A percentile compares a stretch with the other conserved stretches of the same genome.
These are phyloP conservation scores for Neopestalotiopsis sp. DNA, from an alignment of 2,329 filamentous ascomycete species.

Conservation along the genomic window DNA sequence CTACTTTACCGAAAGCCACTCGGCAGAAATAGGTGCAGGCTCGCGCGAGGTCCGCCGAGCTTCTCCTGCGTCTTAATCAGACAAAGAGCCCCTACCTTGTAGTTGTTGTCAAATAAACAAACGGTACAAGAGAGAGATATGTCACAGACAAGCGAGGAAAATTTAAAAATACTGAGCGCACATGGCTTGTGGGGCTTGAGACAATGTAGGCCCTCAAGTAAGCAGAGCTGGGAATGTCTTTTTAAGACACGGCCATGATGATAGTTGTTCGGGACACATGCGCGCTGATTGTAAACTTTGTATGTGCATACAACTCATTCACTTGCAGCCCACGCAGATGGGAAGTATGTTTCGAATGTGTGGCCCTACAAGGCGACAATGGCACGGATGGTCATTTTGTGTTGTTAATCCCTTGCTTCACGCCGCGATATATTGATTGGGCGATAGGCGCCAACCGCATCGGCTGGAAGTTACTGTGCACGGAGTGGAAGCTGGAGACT, in stretches of 20 bases:
- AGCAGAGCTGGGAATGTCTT: not conserved
- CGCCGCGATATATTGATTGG: not conserved
- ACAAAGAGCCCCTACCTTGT: not conserved
- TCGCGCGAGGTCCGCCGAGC: not conserved
- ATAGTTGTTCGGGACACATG: not conserved
- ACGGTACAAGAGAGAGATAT: too few species aligned
- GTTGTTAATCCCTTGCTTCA: not conserved
- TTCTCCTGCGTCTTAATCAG: not conserved
- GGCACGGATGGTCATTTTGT: not conserved
- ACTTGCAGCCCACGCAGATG: not conserved
- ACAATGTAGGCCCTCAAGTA: not conserved
- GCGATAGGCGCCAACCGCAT: not conserved
- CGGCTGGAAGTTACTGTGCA: not conserved
- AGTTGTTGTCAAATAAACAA: too few species aligned
- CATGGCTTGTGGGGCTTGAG: conserved; percentile 1
- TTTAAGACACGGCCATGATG: not conserved
- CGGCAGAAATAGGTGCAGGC: not conserved
- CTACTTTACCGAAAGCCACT: not conserved
- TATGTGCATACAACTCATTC: not conserved
- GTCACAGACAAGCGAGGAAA: not conserved
- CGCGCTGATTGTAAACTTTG: not conserved
- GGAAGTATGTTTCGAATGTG: not conserved
- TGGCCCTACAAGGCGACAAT: not conserved
- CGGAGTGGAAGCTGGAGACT: not conserved
- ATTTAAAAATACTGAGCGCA: not conserved